These are phyloP conservation scores for Nosema bombycis DNA, from an alignment of 371 early-diverging fungal genomes.

Conservation along the genomic window DNA sequence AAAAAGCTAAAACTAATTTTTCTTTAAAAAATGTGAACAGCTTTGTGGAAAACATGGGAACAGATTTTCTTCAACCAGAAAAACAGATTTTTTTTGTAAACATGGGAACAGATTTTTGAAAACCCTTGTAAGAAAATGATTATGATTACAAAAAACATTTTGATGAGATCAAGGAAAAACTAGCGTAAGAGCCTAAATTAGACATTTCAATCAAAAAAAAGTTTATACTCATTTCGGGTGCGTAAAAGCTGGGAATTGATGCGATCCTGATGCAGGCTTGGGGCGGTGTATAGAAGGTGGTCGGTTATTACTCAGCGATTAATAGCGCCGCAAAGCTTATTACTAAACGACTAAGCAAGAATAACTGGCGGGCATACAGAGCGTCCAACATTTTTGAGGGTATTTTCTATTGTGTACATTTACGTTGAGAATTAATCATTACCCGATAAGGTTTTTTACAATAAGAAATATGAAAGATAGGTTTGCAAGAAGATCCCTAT, in stretches of 20 bases:
- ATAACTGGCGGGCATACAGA: constrained; percentile 21
- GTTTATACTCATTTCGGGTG: constrained; percentile 52
- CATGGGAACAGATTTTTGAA: too few relatives aligned
- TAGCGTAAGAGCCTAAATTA: not conserved
- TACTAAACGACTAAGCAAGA: constrained; percentile 35
- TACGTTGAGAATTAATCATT: constrained; percentile 34
- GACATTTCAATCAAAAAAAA: constrained; percentile 16
- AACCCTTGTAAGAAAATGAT: too few relatives aligned
- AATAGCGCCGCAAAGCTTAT: constrained; percentile 13
- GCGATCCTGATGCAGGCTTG: constrained; percentile 30
- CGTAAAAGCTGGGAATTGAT: constrained; percentile 16
- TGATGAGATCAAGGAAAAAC: not conserved
- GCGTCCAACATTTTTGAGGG: constrained; percentile 19
- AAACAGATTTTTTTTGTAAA: too few relatives aligned
- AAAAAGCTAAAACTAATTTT: too few relatives aligned
- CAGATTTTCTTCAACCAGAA: too few relatives aligned
- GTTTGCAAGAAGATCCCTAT: constrained; percentile 5
- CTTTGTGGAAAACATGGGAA: too few relatives aligned
- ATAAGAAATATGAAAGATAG: constrained; percentile 1
- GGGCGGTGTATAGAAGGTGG: constrained; percentile 11
- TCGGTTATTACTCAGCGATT: not conserved
- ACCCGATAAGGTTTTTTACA: constrained; percentile 19
- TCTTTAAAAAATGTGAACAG: too few relatives aligned
- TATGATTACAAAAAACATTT: not conserved
- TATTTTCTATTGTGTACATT: constrained; percentile 23